These are phyloP conservation scores for Amanita molliuscula DNA, from an alignment of 768 basidiomycete species.

Conservation along the genomic window DNA sequence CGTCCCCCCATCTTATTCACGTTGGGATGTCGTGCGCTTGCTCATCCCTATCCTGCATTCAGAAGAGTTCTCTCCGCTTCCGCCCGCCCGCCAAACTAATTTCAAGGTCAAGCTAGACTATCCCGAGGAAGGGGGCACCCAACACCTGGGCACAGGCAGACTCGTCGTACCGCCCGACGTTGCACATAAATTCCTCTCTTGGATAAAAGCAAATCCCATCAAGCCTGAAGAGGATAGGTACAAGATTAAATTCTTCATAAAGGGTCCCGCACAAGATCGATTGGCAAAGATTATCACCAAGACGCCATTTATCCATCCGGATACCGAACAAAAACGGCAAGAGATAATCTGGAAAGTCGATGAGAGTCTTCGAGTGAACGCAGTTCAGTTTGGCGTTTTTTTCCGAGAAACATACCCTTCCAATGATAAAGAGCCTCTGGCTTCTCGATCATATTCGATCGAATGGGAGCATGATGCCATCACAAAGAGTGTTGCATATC, in stretches of 20 bases:
- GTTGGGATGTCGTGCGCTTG: conserved; percentile 46
- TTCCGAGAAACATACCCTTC: conserved; percentile 28
- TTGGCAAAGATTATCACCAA: conserved; percentile 31
- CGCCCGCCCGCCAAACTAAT: conserved; percentile 35
- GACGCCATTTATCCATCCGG: conserved; percentile 45
- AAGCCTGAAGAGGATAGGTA: conserved; percentile 22
- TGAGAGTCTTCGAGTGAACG: conserved; percentile 42
- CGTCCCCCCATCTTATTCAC: conserved; percentile 31
- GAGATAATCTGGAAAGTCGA: conserved; percentile 32
- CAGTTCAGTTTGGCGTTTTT: conserved; percentile 59
- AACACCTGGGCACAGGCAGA: conserved; percentile 44
- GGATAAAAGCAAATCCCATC: conserved; percentile 31
- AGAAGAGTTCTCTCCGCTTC: conserved; percentile 31
- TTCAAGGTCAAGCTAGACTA: conserved; percentile 46
- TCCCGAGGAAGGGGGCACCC: conserved; percentile 29
- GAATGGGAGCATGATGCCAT: conserved; percentile 56
- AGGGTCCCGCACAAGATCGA: conserved; percentile 15
- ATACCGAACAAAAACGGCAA: conserved; percentile 39
- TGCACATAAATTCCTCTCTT: conserved; percentile 36
- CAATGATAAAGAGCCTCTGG: conserved; percentile 17
- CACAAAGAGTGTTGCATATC: conserved; percentile 34
- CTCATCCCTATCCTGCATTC: conserved; percentile 51
- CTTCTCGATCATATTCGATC: conserved; percentile 48
- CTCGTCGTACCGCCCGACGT: conserved; percentile 29
- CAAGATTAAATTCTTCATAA: conserved; percentile 19